Evolutionary conservation across 2,329 filamentous ascomycete species (phyloP).

Genomic region (Fusarium sp.): DNA sequence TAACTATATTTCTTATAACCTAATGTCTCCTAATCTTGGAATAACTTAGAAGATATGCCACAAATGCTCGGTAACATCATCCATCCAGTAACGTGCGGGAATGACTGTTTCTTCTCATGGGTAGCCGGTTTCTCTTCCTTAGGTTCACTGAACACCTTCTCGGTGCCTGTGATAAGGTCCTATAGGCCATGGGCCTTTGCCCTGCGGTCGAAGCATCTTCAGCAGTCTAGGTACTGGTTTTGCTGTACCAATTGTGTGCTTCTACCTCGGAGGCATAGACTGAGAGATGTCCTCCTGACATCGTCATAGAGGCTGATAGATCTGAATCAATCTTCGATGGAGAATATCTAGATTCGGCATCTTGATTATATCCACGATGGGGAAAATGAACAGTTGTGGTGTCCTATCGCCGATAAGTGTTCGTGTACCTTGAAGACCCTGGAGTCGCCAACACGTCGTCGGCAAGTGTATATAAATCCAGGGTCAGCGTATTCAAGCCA

Average conservation of each 20-base stretch:
- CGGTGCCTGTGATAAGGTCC: not conserved
- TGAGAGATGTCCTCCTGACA: not conserved
- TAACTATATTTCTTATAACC: not conserved
- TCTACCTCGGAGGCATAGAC: not conserved
- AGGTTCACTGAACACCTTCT: not conserved
- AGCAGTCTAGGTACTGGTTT: not conserved
- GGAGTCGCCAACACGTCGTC: no score
- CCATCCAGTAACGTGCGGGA: not conserved
- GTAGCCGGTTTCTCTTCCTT: no score
- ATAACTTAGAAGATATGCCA: not conserved
- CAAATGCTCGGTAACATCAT: not conserved
- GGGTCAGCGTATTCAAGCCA: no score
- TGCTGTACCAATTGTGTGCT: not conserved
- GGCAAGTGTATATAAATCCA: not conserved
- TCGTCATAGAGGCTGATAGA: not conserved
- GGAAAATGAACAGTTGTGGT: not conserved
- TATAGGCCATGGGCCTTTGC: not conserved
- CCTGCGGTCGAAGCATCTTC: not conserved
- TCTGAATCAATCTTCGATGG: fast-evolving
- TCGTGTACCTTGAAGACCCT: not conserved
- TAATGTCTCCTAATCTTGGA: not conserved
- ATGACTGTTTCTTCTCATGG: not conserved
- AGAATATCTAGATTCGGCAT: fast-evolving
- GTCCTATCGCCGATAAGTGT: not conserved
- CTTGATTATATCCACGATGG: not conserved